These are phyloP conservation scores for Candida alai DNA, from an alignment of 805 yeast genomes.

Conservation along the genomic window DNA sequence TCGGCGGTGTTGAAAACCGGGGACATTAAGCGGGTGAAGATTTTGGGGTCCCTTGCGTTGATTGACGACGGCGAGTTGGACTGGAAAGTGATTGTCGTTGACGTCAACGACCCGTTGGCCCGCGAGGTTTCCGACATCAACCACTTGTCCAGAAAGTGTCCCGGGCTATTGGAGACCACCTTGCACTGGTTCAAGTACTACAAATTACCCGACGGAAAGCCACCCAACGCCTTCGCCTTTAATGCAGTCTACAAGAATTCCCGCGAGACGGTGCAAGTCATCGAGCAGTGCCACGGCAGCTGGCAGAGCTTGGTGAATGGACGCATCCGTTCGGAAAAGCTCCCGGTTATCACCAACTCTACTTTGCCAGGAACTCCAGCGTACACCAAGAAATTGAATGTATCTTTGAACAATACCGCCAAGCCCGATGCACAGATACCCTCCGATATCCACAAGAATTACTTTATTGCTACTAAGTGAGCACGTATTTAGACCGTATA, in stretches of 20 bases:
- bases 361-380: constrained; percentile 31
- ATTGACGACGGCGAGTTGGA: constrained; percentile 90
- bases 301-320: constrained; percentile 78
- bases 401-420: constrained; percentile 14
- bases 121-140: constrained; percentile 81
- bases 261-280: constrained; percentile 79
- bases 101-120: constrained; percentile 81
- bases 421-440: constrained; percentile 36
- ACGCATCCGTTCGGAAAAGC: constrained; percentile 31
- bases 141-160: constrained; percentile 85
- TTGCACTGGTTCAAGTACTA: constrained; percentile 98
- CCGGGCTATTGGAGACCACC: constrained; percentile 90
- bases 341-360: constrained; percentile 38
- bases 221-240: constrained; percentile 95
- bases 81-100: constrained; percentile 90
- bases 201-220: constrained; percentile 97
- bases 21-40: constrained; percentile 82
- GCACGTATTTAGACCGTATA: background rate
- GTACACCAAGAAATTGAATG: constrained; percentile 16
- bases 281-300: constrained; percentile 77
- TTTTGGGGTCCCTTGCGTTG: constrained; percentile 89
- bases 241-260: constrained; percentile 87
- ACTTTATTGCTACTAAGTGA: constrained; percentile 16
- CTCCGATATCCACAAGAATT: constrained; percentile 31
- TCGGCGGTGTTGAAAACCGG: constrained; percentile 63